Evolutionary conservation across 148 eudicot genomes (phyloP), one percentile per base, ranked within the genome.

Genomic region (Persicaria maculosa): DNA sequence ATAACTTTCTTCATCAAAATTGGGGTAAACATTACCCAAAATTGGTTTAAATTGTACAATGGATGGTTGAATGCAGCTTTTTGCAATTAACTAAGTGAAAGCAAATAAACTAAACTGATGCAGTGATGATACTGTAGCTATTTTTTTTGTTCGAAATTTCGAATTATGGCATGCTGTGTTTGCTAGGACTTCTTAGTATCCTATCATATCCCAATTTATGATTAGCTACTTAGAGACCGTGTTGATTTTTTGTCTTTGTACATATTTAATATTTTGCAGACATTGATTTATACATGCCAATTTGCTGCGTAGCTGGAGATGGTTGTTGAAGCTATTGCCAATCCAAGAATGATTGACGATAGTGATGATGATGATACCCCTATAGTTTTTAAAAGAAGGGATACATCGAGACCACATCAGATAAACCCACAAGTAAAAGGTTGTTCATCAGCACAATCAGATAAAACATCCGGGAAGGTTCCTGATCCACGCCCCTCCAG

Each of bases 291-390:
- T 64, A 73, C 45, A 48, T 14, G 75, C 20, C 62, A 73, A 43
- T 55, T 17, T 50, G 20, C 45, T n/a, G 40, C 45, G 40, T 48
- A 53, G 82, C 69, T 79, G 77, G 78, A 16, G 76, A 85, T 83
- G 86, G 79, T 82, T 58, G 81, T 87, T 54, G 79, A 84, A 83
- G 85, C 90, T 80, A 79, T 73, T 77, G 77, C 74, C 80, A 83
- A 79, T 72, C 77, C 64, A 15, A 83, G 81, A 20, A 73, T 80
- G 76, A 67, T 77, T 77, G 84, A 75, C 48, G 88, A 86, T 44
- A 83, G 82, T 69, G 87, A 86, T 75, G 91, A 86, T 9, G 98
- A 95, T 81, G 97, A 95, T 19, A 80, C 11, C 52, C 99, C 97
- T 74, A 16, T 95, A 71, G 86, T 91, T 81, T 93, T 93, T 78